Evolutionary conservation across 352 stramenopile genomes (phyloP).

Genomic region (Globisporangium nodosum): DNA sequence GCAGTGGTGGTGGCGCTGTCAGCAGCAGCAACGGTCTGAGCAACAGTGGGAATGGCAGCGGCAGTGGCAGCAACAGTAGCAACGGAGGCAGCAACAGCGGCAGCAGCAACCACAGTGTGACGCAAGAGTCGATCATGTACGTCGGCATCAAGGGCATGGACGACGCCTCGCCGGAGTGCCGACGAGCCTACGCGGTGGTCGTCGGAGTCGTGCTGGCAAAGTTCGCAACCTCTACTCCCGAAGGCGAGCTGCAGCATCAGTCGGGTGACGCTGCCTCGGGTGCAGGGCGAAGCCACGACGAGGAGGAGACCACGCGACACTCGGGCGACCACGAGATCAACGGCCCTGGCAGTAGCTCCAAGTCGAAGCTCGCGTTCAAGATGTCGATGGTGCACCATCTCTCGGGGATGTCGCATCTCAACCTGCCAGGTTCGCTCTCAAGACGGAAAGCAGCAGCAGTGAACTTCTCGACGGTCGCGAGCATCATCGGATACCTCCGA

Average conservation of each 20-base stretch:
- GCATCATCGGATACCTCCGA: slow-evolving; percentile 74
- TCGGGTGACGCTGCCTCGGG: slow-evolving; percentile 10
- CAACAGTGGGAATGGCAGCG: slow-evolving; percentile 13
- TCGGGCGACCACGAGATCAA: slow-evolving; percentile 11
- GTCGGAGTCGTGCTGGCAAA: slow-evolving; percentile 78
- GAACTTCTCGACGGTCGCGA: slow-evolving; percentile 72
- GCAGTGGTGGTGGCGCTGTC: slow-evolving; percentile 15
- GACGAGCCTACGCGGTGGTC: slow-evolving; percentile 55
- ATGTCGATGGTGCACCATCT: slow-evolving; percentile 42
- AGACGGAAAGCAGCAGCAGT: slow-evolving; percentile 50
- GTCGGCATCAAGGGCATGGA: slow-evolving; percentile 76
- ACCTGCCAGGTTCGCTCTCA: slow-evolving; percentile 33
- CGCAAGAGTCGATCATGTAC: slow-evolving; percentile 65
- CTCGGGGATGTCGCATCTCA: slow-evolving; percentile 51
- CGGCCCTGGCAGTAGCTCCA: slow-evolving; percentile 13
- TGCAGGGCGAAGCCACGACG: slow-evolving; percentile 16
- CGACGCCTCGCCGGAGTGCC: slow-evolving; percentile 52
- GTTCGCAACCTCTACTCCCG: slow-evolving; percentile 43
- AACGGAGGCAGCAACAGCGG: slow-evolving; percentile 7
- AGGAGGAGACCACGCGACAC: slow-evolving; percentile 18
- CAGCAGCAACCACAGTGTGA: slow-evolving; percentile 22
- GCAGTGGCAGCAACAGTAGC: slow-evolving; percentile 11
- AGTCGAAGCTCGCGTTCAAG: slow-evolving; percentile 71
- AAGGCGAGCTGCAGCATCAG: slow-evolving; percentile 9
- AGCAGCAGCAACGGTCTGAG: slow-evolving; percentile 9